Evolutionary conservation across 257 asterid species (phyloP), one percentile per base, ranked within the genome.

Genomic region (Prunella vulgaris): DNA sequence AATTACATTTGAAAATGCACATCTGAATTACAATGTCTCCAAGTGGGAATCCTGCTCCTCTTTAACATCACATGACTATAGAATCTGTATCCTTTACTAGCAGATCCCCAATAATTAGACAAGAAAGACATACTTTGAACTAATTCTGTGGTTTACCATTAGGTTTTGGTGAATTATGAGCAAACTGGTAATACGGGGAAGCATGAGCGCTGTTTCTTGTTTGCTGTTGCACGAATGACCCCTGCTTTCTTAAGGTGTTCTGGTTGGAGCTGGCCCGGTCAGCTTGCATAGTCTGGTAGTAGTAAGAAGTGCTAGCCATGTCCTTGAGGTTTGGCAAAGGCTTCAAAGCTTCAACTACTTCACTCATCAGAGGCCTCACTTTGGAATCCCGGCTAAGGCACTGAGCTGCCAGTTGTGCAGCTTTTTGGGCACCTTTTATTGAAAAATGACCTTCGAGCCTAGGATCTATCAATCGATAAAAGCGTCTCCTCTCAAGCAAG

Each of bases 371-470:
- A 3, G 99, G 99, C 40, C 99, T 74, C 48, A 74, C 81, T 79
- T 88, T 93, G 24, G 99, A 75, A 44, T 93, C 97, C 14, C 99
- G 84, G 72, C 90, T 83, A 7, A 90, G 94, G 82, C 97, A 93
- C 42, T 82, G 89, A 24, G 95, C 96, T 12, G 97, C 97, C 80
- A 90, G 67, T 33, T 90, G 96, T 24, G 96, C 99, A 22, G 97
- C 99, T 74, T 88, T 90, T 70, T 87, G 96, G 56, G 99, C 95
- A 66, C 97, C 99, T 79, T 84, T 93, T 24, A 93, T 81, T 0
- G 99, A 93, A 60, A 88, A 93, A 79, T 88, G 97, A 12, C 96
- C 99, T 76, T 93, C 96, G 0, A 93, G 96, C 17, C 90, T 88
- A 24, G 99, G 97, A 75, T 93, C 99, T 82, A 93, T 87, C 73